Evolutionary conservation across 2,329 filamentous ascomycete species (phyloP), one percentile per base, ranked within the genome.

Genomic region (Gaeumannomyces sp.): DNA sequence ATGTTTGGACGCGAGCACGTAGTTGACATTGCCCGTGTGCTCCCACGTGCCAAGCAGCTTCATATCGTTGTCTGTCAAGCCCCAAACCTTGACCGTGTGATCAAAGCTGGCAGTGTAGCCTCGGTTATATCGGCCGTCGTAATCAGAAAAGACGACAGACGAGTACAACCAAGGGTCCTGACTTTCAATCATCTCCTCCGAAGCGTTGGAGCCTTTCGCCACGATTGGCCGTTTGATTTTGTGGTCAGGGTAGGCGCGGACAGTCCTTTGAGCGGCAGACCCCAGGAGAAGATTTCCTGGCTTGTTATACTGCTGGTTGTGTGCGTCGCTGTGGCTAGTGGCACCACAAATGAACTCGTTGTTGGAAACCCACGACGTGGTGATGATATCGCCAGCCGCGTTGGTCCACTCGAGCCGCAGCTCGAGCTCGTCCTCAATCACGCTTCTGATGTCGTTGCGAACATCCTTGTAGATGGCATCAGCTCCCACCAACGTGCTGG

Each of bases 291-390:
- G 73, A 69, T 89, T 89, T 0, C 86, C 86, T 0, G 83, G 81
- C 68, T 85, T 87, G 69, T 89, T 89, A 70, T 89, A 89, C 67
- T 88, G 85, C 70, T 88, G 85, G 65, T 88, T 89, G 58, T 86
- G 83, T 0, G 78, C 75, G 68, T 89, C 86, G 0, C 85, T 88
- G 73, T 89, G 86, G 0, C 83, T 82, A 0, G 85, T 86, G 0
- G 86, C 85, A 45, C 86, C 86, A 67, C 85, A 87, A n/a, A 89
- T 71, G 63, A 88, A 85, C 22, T 76, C 76, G n/a, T 78, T 71
- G 27, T 81, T 70, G 0, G 82, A 83, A 0, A 84, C 76, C 86
- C 86, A 89, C 25, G 78, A 79, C 61, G 87, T 77, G 2, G 85
- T 83, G 28, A 80, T 77, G 59, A 89, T 82, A 69, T 89, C 86